Base-by-base conservation (phyloP, 108 stramenopile species). In the Cylindrotheca fusiformis region DNA sequence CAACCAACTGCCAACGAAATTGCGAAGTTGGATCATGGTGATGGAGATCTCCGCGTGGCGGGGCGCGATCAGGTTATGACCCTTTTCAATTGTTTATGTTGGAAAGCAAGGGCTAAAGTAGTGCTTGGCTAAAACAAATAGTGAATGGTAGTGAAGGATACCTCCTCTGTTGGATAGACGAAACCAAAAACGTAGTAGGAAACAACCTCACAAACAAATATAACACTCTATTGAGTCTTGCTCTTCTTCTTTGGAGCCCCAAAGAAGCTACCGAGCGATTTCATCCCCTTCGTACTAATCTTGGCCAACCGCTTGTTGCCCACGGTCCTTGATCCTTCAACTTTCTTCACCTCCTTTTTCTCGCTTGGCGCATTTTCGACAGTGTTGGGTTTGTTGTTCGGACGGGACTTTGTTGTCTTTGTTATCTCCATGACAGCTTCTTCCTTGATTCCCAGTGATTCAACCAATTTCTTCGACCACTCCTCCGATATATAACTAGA, bases 241-340 rank as follows among this genome's bases (percentile, higher is more conserved):
- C 8, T 71, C 44, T 63, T 75, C 33, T 32, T 48, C 31, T 36
- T 41, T 23, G 60, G 36, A 12, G 62, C 83, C 50, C 82, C 79
- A 63, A 89, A 89, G 48, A 89, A 89, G 47, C 79, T 76, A 14
- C 73, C 55, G 27, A 89, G 44, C 46, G 79, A 76, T 58, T 82
- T 84, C 88, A 89, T 89, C 8, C 88, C 88, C 55, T 84, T 85
- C 44, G 75, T 89, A 68, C 74, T 83, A 29, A 89, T 83, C 63
- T 89, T 89, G 0, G 80, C 78, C 32, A 89, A 49, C 36, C 78
- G 47, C 53, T 89, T 89, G 44, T 86, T 63, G 1, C 81, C 85
- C 8, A 55, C 57, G 46, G 74, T 76, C 52, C 79, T 55, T 26
- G 80, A 76, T 44, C 52, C 21, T 48, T 69, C 53, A 65, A 77